These are phyloP conservation scores for Kurtzmaniella fragi DNA, from an alignment of 805 yeast genomes.

Conservation along the genomic window DNA sequence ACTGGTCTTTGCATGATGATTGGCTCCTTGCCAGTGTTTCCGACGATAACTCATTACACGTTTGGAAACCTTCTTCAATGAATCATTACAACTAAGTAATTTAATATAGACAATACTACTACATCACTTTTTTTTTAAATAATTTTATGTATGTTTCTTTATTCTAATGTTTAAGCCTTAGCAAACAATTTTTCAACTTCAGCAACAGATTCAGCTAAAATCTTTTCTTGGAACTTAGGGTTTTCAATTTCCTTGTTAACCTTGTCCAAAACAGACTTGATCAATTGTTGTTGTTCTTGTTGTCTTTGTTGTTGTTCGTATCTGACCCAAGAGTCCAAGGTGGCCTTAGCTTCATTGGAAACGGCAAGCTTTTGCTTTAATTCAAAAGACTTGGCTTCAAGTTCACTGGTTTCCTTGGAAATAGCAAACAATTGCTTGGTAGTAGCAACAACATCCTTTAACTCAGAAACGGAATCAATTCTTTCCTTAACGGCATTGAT, in stretches of 20 bases:
- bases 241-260: constrained; percentile 79
- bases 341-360: constrained; percentile 87
- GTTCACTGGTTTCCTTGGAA: constrained; percentile 93
- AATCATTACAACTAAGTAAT: no score
- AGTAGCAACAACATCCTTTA: constrained; percentile 86
- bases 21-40: constrained; percentile 73
- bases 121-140: neutral
- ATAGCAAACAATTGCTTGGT: constrained; percentile 90
- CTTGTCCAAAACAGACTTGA: constrained; percentile 80
- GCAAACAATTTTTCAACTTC: constrained; percentile 87
- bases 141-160: neutral
- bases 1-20: constrained; percentile 73
- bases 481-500: constrained; percentile 90
- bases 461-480: constrained; percentile 80
- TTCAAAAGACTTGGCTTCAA: constrained; percentile 92
- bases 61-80: constrained; percentile 64
- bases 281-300: constrained; percentile 89
- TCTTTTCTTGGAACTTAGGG: constrained; percentile 90
- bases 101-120: no score
- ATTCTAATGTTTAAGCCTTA: constrained; percentile 13
- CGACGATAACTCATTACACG: constrained; percentile 81
- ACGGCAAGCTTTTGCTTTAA: constrained; percentile 86
- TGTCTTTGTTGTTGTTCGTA: constrained; percentile 95
- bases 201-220: constrained; percentile 83
- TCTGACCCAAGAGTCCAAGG: constrained; percentile 98